phyloP scores from a whole-genome alignment of 176 grass and related monocot species.

The Elaeis guineensis region DNA sequence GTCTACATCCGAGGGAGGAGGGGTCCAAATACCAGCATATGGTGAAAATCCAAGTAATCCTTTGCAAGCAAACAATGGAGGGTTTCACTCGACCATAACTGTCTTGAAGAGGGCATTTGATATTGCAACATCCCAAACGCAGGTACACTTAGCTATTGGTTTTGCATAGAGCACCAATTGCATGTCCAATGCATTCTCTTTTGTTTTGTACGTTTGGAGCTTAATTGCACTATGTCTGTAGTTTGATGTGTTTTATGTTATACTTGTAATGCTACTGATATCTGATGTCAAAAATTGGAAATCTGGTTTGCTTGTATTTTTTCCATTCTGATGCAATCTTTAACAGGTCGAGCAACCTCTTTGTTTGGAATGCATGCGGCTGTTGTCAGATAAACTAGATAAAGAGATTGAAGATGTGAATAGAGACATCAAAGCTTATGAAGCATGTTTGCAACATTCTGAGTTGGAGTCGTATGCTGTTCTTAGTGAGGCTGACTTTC shows the following conservation, averaged over 20 bases:
- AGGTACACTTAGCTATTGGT: conserved; percentile 40
- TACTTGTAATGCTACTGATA: too few relatives aligned
- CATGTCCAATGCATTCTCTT: background rate
- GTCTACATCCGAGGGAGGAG: conserved; percentile 37
- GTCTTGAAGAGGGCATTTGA: conserved; percentile 91
- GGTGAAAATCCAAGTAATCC: conserved; percentile 30
- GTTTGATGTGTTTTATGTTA: too few relatives aligned
- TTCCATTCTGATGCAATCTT: background rate
- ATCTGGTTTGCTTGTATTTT: background rate
- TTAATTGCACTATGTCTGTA: too few relatives aligned
- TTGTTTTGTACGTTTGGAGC: background rate
- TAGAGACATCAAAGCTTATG: conserved; percentile 84
- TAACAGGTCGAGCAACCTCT: conserved; percentile 92
- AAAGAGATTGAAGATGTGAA: conserved; percentile 89
- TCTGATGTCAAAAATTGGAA: too few relatives aligned
- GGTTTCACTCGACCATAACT: conserved; percentile 81
- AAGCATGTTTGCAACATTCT: conserved; percentile 59
- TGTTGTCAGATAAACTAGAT: conserved; percentile 92
- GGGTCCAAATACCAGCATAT: conserved; percentile 22
- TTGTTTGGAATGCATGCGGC: conserved; percentile 88
- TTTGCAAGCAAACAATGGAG: conserved; percentile 46
- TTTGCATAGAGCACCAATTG: background rate
- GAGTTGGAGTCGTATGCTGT: conserved; percentile 53
- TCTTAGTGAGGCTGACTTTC: conserved; percentile 73
- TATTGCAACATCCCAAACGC: conserved; percentile 84